phyloP scores from a whole-genome alignment of 768 basidiomycete species.

The Calvatia gigantea region DNA sequence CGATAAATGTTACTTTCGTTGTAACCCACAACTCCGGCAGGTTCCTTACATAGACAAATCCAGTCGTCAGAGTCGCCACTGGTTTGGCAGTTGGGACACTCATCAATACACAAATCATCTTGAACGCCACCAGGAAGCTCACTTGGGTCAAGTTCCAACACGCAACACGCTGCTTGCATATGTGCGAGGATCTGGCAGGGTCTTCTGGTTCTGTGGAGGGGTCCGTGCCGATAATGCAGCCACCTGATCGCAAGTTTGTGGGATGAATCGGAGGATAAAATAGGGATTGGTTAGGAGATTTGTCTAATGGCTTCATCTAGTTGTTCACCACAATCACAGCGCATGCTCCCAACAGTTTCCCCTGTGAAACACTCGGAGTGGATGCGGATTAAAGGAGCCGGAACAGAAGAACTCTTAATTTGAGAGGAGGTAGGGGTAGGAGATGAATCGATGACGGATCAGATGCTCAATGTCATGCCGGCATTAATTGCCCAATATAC shows the following conservation, averaged over 20 bases:
- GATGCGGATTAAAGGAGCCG: constrained; percentile 85
- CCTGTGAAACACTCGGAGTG: constrained; percentile 99
- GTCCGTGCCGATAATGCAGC: no score
- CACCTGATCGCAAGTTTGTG: constrained; percentile 32
- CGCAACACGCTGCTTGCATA: no score
- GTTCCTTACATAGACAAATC: no score
- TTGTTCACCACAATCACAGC: constrained; percentile 99
- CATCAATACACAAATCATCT: no score
- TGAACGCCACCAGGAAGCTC: no score
- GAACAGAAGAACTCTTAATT: constrained; percentile 31
- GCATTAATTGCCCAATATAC: constrained; percentile 80
- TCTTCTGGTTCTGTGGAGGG: no score
- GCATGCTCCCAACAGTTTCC: constrained; percentile 96
- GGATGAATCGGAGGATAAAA: constrained; percentile 33
- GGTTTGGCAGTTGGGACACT: no score
- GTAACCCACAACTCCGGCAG: no score
- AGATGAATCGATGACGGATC: constrained; percentile 32
- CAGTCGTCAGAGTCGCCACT: no score
- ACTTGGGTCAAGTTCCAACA: no score
- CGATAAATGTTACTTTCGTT: no score
- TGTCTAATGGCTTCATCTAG: constrained; percentile 94
- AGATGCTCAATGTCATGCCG: constrained; percentile 45
- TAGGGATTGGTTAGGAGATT: constrained; percentile 67
- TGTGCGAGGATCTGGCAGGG: no score
- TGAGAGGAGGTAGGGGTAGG: constrained; percentile 14